These are phyloP conservation scores for Linum lewisii DNA, from an alignment of 345 rosid genomes.

Conservation along the genomic window DNA sequence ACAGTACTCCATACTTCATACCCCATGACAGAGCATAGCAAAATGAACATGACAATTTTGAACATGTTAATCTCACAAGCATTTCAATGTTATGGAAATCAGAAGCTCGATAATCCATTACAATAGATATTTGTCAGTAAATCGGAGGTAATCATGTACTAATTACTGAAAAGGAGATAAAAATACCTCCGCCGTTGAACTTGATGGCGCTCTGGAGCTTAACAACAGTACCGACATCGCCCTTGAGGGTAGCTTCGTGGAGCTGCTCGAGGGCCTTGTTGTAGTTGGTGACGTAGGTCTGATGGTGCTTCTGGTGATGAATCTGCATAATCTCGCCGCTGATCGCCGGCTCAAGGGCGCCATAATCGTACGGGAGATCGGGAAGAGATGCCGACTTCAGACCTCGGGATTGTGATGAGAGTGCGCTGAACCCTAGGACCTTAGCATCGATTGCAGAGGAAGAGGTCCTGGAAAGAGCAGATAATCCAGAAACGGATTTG, in stretches of 20 bases:
- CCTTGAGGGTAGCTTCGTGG: constrained; percentile 49
- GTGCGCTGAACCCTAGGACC: constrained; percentile 7
- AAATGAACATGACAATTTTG: background rate
- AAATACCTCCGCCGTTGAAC: constrained; percentile 92
- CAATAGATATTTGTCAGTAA: no score
- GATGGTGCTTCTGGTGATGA: constrained; percentile 97
- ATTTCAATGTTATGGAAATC: background rate
- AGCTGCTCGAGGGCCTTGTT: constrained; percentile 85
- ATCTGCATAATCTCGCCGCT: constrained; percentile 94
- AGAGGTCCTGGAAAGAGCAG: background rate
- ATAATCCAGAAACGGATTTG: constrained; percentile 24
- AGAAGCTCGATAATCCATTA: background rate
- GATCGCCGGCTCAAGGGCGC: constrained; percentile 84
- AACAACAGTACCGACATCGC: constrained; percentile 57
- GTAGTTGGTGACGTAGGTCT: constrained; percentile 73
- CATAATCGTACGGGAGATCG: constrained; percentile 81
- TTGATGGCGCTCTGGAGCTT: constrained; percentile 84
- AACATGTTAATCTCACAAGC: background rate
- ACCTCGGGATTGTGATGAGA: constrained; percentile 18
- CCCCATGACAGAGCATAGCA: no score
- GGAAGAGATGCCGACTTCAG: constrained; percentile 71
- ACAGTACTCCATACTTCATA: no score
- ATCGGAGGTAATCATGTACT: no score
- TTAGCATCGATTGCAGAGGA: constrained; percentile 15
- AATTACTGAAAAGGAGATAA: background rate